Percentiles rank a stretch among this genome's conserved stretches.
Conservation (phyloP, 768 basidiomycete genomes). For the Phlebiopsis gigantea region DNA sequence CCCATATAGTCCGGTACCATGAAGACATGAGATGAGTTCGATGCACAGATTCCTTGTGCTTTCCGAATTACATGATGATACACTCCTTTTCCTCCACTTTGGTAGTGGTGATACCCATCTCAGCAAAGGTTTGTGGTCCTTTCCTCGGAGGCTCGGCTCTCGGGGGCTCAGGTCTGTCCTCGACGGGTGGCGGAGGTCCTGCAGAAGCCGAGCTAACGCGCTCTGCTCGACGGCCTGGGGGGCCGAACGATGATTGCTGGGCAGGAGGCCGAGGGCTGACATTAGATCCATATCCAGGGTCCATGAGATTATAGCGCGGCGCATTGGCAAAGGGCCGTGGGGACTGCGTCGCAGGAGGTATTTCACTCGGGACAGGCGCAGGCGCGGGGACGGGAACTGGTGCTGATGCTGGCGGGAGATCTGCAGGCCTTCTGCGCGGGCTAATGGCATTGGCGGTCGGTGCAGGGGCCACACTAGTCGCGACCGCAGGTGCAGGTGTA, state of each 20-base stretch:
- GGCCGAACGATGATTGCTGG: conserved; percentile 9
- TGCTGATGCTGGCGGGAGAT: background rate
- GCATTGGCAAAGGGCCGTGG: conserved; percentile 30
- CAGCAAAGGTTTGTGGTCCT: conserved; percentile 78
- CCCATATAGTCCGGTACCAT: background rate
- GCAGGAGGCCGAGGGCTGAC: conserved; percentile 7
- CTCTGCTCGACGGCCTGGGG: conserved; percentile 6
- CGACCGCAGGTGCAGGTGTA: conserved; percentile 3
- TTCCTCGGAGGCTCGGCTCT: conserved; percentile 20
- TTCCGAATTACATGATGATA: conserved; percentile 63
- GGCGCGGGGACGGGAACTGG: background rate
- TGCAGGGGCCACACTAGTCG: background rate
- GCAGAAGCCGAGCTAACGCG: conserved; percentile 8
- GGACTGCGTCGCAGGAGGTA: background rate
- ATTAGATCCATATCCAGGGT: conserved; percentile 29
- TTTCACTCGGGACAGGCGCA: background rate
- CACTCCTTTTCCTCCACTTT: conserved; percentile 82
- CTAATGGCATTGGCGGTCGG: background rate
- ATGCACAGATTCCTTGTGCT: background rate
- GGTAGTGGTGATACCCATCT: conserved; percentile 85
- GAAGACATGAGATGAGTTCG: background rate
- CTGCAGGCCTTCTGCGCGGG: background rate
- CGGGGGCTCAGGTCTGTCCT: background rate
- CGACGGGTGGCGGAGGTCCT: background rate
- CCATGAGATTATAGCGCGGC: conserved; percentile 44